Percentiles rank a stretch among this genome's conserved stretches.
These are phyloP conservation scores for Plasmodium gonderi DNA, from an alignment of 169 alveolate genomes.

Conservation along the genomic window DNA sequence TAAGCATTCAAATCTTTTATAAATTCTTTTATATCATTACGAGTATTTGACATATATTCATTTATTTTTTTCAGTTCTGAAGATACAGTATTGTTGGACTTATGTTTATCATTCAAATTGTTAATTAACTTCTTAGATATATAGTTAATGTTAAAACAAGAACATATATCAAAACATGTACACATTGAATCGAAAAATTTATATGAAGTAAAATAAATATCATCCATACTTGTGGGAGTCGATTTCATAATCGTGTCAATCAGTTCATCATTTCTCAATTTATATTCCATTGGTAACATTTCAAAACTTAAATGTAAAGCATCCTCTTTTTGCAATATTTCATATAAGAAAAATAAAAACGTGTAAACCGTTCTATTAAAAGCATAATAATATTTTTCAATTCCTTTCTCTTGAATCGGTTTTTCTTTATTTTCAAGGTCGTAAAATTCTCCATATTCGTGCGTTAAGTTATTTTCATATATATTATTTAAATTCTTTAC, in stretches of 20 bases:
- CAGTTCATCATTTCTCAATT: not conserved
- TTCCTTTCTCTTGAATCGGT: not conserved
- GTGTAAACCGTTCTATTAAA: slow-evolving; percentile 5
- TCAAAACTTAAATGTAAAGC: not conserved
- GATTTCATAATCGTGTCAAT: not conserved
- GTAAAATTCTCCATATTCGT: slow-evolving; percentile 2
- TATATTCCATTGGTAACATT: not conserved
- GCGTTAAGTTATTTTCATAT: not conserved
- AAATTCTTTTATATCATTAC: not conserved
- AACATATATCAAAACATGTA: not conserved
- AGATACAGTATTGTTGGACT: not conserved
- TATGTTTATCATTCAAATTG: not conserved
- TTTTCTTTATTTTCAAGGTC: not conserved
- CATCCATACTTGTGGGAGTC: not conserved
- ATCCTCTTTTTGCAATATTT: slow-evolving; percentile 1
- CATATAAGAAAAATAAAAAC: not conserved
- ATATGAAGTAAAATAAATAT: slow-evolving; percentile 8
- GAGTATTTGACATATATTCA: not conserved
- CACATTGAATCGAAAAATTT: slow-evolving; percentile 10
- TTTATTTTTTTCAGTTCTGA: not conserved
- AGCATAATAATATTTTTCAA: slow-evolving; percentile 22
- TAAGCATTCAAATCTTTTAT: slow-evolving; percentile 2
- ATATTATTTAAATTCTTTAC: not conserved
- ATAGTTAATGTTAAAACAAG: slow-evolving; percentile 7
- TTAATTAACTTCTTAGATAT: not conserved